Percentiles rank a stretch among this genome's conserved stretches.
Conservation (phyloP, 2,329 filamentous ascomycete genomes). For the Colletotrichum somersetense region DNA sequence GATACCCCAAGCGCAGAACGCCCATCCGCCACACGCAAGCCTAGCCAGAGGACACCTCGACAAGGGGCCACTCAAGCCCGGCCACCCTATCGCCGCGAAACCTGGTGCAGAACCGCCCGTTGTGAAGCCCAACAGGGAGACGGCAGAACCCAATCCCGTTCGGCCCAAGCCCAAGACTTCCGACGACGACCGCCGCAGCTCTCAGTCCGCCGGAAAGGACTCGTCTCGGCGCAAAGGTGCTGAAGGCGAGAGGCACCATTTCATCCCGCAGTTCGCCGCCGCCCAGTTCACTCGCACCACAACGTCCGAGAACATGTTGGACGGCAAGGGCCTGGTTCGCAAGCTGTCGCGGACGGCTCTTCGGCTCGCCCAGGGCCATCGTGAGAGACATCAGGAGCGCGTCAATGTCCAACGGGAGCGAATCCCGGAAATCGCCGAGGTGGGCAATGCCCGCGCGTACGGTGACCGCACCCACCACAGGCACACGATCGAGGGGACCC, state of each 20-base stretch:
- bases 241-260: slow-evolving; percentile 54
- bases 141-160: slow-evolving; percentile 2
- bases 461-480: slow-evolving; percentile 42
- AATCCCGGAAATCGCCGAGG: slow-evolving; percentile 53
- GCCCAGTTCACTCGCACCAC: slow-evolving; percentile 67
- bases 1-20: slow-evolving; percentile 7
- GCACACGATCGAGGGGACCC: slow-evolving; percentile 50
- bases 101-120: slow-evolving; percentile 5
- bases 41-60: slow-evolving; percentile 30
- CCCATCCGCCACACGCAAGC: slow-evolving; percentile 13
- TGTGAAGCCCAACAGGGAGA: slow-evolving; percentile 8
- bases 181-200: slow-evolving; percentile 34
- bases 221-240: slow-evolving; percentile 30
- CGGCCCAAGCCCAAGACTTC: slow-evolving; percentile 41
- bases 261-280: slow-evolving; percentile 67
- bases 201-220: slow-evolving; percentile 20
- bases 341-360: slow-evolving; percentile 59
- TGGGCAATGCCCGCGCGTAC: slow-evolving; percentile 43
- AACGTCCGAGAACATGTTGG: slow-evolving; percentile 57
- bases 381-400: slow-evolving; percentile 53
- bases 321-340: slow-evolving; percentile 54
- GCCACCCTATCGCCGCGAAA: neutral
- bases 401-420: slow-evolving; percentile 59
- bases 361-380: slow-evolving; percentile 55
- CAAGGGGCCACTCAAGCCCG: slow-evolving; percentile 27